Evolutionary conservation across 495 filamentous ascomycete species (phyloP).

Genomic region (Hypoxylon fuscum): DNA sequence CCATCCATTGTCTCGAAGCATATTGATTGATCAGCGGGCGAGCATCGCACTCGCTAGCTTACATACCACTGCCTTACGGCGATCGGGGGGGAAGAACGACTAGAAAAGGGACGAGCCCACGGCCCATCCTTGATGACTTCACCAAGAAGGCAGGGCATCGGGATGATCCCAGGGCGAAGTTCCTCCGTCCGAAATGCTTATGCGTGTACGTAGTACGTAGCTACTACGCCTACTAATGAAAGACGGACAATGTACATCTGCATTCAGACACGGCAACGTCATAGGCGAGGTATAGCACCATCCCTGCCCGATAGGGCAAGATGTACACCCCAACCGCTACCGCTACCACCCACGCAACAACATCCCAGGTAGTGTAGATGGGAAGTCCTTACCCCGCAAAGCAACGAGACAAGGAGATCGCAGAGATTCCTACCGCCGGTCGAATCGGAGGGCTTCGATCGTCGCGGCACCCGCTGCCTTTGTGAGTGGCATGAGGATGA

Average conservation of each 20-base stretch:
- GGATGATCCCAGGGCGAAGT: constrained; percentile 17
- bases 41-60: too few species aligned
- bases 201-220: constrained; percentile 25
- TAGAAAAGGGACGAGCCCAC: neutral
- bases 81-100: too few species aligned
- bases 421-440: constrained; percentile 23
- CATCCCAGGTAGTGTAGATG: too few species aligned
- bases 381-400: constrained; percentile 45
- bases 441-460: constrained; percentile 39
- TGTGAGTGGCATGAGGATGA: constrained; percentile 29
- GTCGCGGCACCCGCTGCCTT: constrained; percentile 26
- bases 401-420: constrained; percentile 35
- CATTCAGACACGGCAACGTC: constrained; percentile 29
- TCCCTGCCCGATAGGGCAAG: constrained; percentile 23
- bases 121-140: constrained; percentile 40
- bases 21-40: constrained; percentile 27
- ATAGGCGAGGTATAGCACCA: constrained; percentile 33
- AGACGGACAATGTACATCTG: constrained; percentile 26
- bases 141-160: constrained; percentile 33
- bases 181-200: constrained; percentile 6
- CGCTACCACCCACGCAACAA: too few species aligned
- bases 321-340: constrained; percentile 12
- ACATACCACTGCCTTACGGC: too few species aligned
- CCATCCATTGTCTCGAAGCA: constrained; percentile 16
- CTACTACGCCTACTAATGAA: neutral